Evolutionary conservation across 169 alveolate genomes (phyloP).

Genomic region (Neospora caninum): DNA sequence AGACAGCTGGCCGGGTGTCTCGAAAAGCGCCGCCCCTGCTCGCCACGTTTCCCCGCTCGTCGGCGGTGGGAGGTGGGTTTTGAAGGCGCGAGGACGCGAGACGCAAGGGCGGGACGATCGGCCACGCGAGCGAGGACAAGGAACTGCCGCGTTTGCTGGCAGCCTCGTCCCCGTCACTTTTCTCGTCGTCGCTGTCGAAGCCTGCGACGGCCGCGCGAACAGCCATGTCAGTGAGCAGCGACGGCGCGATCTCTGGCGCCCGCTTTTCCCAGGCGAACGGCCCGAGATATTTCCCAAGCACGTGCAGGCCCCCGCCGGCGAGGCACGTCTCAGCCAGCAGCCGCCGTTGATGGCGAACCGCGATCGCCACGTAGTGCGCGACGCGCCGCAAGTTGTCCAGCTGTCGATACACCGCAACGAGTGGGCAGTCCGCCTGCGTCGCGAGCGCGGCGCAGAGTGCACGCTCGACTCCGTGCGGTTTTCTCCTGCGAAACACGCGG

Average conservation of each 20-base stretch:
- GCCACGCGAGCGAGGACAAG: neutral
- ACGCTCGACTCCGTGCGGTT: neutral
- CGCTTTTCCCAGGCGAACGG: neutral
- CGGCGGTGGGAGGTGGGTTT: neutral
- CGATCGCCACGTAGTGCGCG: neutral
- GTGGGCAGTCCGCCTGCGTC: neutral
- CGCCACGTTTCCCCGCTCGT: neutral
- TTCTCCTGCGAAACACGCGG: neutral
- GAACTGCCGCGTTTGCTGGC: neutral
- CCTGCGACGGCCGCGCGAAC: neutral
- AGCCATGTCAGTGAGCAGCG: neutral
- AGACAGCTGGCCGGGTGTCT: neutral
- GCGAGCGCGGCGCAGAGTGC: constrained; percentile 29
- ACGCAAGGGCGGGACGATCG: neutral
- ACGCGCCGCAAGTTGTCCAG: neutral
- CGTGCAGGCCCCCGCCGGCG: neutral
- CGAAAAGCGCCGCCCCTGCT: neutral
- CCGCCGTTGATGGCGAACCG: constrained; percentile 19
- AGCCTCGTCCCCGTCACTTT: neutral
- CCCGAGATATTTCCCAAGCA: neutral
- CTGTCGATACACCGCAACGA: constrained; percentile 14
- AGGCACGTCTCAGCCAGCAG: neutral
- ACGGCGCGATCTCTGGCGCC: neutral
- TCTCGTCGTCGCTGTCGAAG: neutral
- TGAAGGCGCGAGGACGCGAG: neutral